Evolutionary conservation across 2,329 filamentous ascomycete genomes (phyloP).

Genomic region (Pseudofabraea citricarpa): DNA sequence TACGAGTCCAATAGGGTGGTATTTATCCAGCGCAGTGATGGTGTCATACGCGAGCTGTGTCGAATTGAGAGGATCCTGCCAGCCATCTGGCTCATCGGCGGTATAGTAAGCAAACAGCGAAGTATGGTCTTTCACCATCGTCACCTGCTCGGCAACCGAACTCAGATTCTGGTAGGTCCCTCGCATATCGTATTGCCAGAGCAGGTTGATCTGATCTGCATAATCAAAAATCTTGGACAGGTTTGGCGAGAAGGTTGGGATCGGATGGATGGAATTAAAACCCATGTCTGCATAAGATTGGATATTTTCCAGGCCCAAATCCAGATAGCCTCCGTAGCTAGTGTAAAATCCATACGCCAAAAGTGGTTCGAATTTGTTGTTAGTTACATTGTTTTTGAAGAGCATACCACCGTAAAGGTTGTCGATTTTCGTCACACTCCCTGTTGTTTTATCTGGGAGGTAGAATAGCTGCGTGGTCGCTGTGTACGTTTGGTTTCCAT

Average conservation of each 20-base stretch:
- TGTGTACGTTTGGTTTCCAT: conserved; percentile 29
- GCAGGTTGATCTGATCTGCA: conserved; percentile 38
- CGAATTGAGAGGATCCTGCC: conserved; percentile 34
- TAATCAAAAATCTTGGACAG: conserved; percentile 35
- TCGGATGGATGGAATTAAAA: conserved; percentile 39
- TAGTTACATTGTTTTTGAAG: conserved; percentile 29
- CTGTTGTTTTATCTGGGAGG: conserved; percentile 37
- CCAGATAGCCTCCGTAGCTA: conserved; percentile 18
- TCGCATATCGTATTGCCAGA: conserved; percentile 36
- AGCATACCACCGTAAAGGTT: conserved; percentile 39
- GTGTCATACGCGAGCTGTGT: conserved; percentile 37
- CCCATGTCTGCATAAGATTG: conserved; percentile 35
- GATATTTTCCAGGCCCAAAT: conserved; percentile 30
- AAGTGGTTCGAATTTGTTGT: conserved; percentile 28
- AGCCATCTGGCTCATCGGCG: conserved; percentile 43
- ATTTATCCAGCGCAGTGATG: conserved; percentile 42
- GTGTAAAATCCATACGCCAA: conserved; percentile 43
- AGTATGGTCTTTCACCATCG: conserved; percentile 26
- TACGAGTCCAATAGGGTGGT: conserved; percentile 46
- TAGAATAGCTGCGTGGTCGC: conserved; percentile 33
- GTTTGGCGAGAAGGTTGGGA: conserved; percentile 30
- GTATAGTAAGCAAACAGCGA: conserved; percentile 48
- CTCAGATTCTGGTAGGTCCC: conserved; percentile 24
- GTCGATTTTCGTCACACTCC: conserved; percentile 42
- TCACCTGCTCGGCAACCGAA: conserved; percentile 32